These are phyloP conservation scores for Fraxinus dipetala DNA, from an alignment of 305 asterid genomes.

Conservation along the genomic window DNA sequence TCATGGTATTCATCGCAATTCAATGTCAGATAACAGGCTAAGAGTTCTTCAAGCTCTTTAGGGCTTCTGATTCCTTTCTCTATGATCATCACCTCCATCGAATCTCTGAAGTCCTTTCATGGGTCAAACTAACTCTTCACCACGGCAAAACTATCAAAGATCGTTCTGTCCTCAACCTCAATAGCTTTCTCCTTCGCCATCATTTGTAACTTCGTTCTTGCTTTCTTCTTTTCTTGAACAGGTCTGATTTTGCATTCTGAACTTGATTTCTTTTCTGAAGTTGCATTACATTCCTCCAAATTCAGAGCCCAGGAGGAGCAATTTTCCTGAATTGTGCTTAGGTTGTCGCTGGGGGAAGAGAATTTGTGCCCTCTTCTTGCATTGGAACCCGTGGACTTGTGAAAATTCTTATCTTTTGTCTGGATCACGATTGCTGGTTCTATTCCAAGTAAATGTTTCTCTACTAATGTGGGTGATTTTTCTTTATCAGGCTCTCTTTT, in stretches of 20 bases:
- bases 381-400: neutral
- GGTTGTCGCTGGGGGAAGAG: neutral
- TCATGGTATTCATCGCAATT: constrained; percentile 64
- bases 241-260: constrained; percentile 57
- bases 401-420: constrained; percentile 4
- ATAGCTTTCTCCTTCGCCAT: constrained; percentile 25
- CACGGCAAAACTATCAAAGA: constrained; percentile 64
- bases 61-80: constrained; percentile 47
- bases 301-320: neutral
- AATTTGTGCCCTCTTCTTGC: constrained; percentile 12
- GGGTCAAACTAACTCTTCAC: constrained; percentile 66
- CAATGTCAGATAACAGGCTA: constrained; percentile 73
- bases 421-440: neutral
- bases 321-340: constrained; percentile 17
- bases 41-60: constrained; percentile 73
- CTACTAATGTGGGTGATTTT: constrained; percentile 10
- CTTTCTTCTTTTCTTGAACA: constrained; percentile 52
- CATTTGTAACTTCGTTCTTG: constrained; percentile 34
- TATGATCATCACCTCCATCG: constrained; percentile 81
- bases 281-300: neutral
- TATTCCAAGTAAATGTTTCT: constrained; percentile 31
- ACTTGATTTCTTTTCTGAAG: constrained; percentile 28
- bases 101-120: constrained; percentile 66
- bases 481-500: constrained; percentile 14
- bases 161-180: constrained; percentile 15